Percentiles rank a stretch among this genome's conserved stretches.
Conservation (phyloP, 2,329 filamentous ascomycete species). For the Pyricularia sp. region DNA sequence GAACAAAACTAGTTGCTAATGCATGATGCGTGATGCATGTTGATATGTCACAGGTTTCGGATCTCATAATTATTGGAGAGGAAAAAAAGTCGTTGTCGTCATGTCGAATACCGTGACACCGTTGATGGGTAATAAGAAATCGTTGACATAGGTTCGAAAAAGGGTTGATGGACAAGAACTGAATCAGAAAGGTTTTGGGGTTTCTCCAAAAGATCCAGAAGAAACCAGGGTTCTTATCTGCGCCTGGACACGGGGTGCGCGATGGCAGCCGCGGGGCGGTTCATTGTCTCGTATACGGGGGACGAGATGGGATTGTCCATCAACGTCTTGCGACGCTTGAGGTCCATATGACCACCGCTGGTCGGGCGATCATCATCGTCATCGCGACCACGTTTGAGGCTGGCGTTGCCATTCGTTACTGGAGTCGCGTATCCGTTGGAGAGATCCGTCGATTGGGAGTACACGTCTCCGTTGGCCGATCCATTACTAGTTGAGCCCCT, state of each 20-base stretch:
- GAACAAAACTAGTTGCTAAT: background rate
- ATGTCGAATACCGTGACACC: background rate
- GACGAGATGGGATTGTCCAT: slow-evolving; percentile 21
- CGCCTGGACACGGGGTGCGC: slow-evolving; percentile 9
- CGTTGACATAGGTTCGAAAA: background rate
- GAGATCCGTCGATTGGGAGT: slow-evolving; percentile 57
- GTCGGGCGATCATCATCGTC: slow-evolving; percentile 31
- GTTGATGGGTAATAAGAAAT: background rate
- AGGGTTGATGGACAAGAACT: background rate
- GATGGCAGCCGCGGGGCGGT: slow-evolving; percentile 17
- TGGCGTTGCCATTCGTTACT: slow-evolving; percentile 54
- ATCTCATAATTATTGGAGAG: background rate
- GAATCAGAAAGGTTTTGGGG: background rate
- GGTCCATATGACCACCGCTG: slow-evolving; percentile 18
- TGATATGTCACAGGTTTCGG: background rate
- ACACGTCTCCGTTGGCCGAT: slow-evolving; percentile 57
- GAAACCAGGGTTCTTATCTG: background rate
- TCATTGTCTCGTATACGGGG: slow-evolving; percentile 19
- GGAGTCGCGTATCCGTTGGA: slow-evolving; percentile 55
- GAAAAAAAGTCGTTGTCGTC: background rate
- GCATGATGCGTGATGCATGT: background rate
- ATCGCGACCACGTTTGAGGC: slow-evolving; percentile 31
- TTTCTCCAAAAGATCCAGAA: background rate
- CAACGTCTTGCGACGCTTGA: slow-evolving; percentile 26
- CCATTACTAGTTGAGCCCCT: slow-evolving; percentile 53